These are phyloP conservation scores for Nannochloropsis limnetica DNA, from an alignment of 352 stramenopile species.

Conservation along the genomic window DNA sequence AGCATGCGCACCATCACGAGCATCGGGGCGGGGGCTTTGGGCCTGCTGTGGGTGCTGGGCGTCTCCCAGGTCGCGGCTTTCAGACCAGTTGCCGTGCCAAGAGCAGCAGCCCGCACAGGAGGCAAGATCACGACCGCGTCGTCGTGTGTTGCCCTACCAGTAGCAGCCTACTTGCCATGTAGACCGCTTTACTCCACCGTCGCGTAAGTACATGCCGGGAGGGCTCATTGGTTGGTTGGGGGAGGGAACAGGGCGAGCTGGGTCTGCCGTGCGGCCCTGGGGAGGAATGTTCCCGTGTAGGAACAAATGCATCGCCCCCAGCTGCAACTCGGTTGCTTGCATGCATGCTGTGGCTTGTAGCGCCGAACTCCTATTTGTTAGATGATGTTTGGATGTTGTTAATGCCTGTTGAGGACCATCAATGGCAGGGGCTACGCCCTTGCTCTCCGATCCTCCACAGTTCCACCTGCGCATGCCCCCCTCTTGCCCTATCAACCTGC, in stretches of 20 bases:
- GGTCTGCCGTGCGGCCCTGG: not conserved
- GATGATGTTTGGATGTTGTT: not conserved
- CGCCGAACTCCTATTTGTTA: not conserved
- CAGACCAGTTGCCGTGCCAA: conserved; percentile 17
- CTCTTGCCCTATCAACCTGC: not conserved
- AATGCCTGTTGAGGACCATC: not conserved
- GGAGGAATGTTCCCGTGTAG: not conserved
- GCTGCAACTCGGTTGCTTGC: not conserved
- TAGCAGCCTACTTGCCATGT: not conserved
- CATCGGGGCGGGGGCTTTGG: not conserved
- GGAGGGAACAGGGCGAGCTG: not conserved
- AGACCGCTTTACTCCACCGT: not conserved
- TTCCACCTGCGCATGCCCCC: no score
- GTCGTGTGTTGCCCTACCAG: not conserved
- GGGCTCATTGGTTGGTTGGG: not conserved
- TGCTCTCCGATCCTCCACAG: no score
- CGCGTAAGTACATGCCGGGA: conserved; percentile 16
- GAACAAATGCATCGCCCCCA: not conserved
- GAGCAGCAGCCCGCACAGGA: not conserved
- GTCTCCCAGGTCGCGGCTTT: not conserved
- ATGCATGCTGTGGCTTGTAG: not conserved
- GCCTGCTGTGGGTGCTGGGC: not conserved
- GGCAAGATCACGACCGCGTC: not conserved
- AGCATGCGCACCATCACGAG: not conserved
- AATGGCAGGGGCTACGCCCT: no score